phyloP scores from a whole-genome alignment of 768 basidiomycete species.

The Tylopilus cervinicoccineus region DNA sequence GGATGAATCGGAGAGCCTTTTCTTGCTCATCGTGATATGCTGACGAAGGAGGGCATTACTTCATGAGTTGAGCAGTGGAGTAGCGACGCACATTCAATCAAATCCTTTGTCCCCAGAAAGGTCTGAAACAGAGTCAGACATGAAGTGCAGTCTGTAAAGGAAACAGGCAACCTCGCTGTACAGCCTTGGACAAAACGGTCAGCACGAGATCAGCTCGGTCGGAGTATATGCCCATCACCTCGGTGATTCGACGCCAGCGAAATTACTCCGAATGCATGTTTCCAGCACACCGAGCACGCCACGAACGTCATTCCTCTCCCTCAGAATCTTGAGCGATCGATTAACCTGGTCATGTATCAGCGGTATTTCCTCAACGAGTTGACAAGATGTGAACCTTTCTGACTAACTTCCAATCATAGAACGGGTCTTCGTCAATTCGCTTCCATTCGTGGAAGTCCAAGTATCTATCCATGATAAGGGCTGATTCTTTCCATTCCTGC shows the following conservation, averaged over 20 bases:
- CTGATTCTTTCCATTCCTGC: slow-evolving; percentile 86
- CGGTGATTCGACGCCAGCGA: slow-evolving; percentile 86
- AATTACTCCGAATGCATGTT: slow-evolving; percentile 87
- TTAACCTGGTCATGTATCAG: slow-evolving; percentile 49
- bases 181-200: slow-evolving; percentile 44
- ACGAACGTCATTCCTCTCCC: slow-evolving; percentile 76
- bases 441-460: slow-evolving; percentile 92
- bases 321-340: slow-evolving; percentile 63
- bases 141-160: neutral
- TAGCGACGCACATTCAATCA: slow-evolving; percentile 69
- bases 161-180: slow-evolving; percentile 69
- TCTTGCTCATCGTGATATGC: slow-evolving; percentile 82
- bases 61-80: neutral
- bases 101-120: slow-evolving; percentile 84
- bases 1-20: slow-evolving; percentile 68
- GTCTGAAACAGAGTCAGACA: slow-evolving; percentile 49
- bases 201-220: neutral
- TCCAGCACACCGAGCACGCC: slow-evolving; percentile 88
- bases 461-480: slow-evolving; percentile 73
- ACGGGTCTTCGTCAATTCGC: slow-evolving; percentile 76
- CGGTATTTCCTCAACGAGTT: too few species aligned
- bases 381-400: slow-evolving; percentile 48
- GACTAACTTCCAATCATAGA: slow-evolving; percentile 89
- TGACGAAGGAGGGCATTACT: slow-evolving; percentile 27
- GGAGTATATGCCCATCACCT: slow-evolving; percentile 39